A percentile compares a stretch with the other conserved stretches of the same genome.
phyloP scores from a whole-genome alignment of 768 basidiomycete genomes.

The Fistulinella prunicolor region DNA sequence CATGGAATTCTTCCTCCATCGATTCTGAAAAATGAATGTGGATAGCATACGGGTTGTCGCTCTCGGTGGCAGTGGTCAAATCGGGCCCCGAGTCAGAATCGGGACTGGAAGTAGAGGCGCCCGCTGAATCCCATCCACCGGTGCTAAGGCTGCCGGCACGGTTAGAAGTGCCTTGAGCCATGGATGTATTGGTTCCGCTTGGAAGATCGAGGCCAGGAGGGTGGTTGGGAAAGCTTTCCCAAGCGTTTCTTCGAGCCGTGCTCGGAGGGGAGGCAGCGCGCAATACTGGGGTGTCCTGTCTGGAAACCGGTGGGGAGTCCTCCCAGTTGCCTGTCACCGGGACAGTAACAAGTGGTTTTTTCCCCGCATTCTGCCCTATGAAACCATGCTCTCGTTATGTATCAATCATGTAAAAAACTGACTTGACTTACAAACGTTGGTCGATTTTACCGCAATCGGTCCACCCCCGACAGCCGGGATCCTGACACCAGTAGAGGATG shows the following conservation, averaged over 20 bases:
- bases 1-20: slow-evolving; percentile 31
- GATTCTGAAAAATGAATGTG: slow-evolving; percentile 24
- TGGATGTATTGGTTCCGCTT: no score
- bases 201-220: no score
- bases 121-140: slow-evolving; percentile 22
- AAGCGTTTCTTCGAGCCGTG: no score
- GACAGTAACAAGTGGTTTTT: slow-evolving; percentile 15
- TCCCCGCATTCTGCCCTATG: slow-evolving; percentile 17
- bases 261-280: slow-evolving; percentile 1
- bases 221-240: no score
- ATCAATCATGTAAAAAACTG: neutral
- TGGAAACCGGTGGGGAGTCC: slow-evolving; percentile 12
- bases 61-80: slow-evolving; percentile 19
- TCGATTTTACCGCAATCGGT: slow-evolving; percentile 23
- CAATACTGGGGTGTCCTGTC: slow-evolving; percentile 16
- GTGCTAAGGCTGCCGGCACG: slow-evolving; percentile 11
- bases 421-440: slow-evolving; percentile 28
- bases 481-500: no score
- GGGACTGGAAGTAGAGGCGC: slow-evolving; percentile 24
- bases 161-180: slow-evolving; percentile 1
- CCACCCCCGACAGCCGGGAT: slow-evolving; percentile 30
- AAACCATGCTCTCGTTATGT: neutral
- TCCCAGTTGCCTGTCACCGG: slow-evolving; percentile 21
- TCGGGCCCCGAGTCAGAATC: slow-evolving; percentile 28
- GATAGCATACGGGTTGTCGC: slow-evolving; percentile 23